Evolutionary conservation across 2,329 filamentous ascomycete species (phyloP), one percentile per base, ranked within the genome.

Genomic region (Trichoderma sp.): DNA sequence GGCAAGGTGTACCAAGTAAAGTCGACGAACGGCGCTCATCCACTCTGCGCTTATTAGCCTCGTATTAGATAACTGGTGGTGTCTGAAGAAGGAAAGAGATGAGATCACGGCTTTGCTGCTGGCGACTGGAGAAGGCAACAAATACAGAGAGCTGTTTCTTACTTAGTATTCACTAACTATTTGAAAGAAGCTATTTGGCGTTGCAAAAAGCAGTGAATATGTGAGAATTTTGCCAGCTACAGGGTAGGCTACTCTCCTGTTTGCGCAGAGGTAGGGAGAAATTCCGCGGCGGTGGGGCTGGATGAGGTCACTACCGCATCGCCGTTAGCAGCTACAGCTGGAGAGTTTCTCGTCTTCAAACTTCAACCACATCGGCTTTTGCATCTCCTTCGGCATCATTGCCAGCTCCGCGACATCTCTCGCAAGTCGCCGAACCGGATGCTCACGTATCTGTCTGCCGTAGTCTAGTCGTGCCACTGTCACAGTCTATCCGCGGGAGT

Each of bases 301-400:
- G 57, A 72, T 73, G 72, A 73, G 71, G 72, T 73, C 72, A 73
- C 68, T 43, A 39, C 34, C 34, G 14, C 5, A 56, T 65, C 50
- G 56, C 66, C 47, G 57, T 64, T 67, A 67, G 61, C 65, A 70
- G 73, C 71, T 71, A 66, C 39, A 65, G 50, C 51, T 61, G 64
- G 57, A 51, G 57, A 56, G 50, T 47, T 15, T 50, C 62, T 45
- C 50, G 34, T 67, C 59, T 62, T 63, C 64, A 26, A 71, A 67
- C 63, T 34, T 58, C 41, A 30, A n/a, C 39, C n/a, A 34, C 30
- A 34, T 34, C 30, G 45, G 21, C 21, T 15, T 63, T 28, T 26
- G 28, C 50, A 55, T 17, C 7, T 26, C 28, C 9, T 34, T 45
- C 15, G 55, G 44, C 10, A 39, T 39, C 34, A 52, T 59, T 34